phyloP scores from a whole-genome alignment of 257 asterid species.

The Ehretia macrophylla region DNA sequence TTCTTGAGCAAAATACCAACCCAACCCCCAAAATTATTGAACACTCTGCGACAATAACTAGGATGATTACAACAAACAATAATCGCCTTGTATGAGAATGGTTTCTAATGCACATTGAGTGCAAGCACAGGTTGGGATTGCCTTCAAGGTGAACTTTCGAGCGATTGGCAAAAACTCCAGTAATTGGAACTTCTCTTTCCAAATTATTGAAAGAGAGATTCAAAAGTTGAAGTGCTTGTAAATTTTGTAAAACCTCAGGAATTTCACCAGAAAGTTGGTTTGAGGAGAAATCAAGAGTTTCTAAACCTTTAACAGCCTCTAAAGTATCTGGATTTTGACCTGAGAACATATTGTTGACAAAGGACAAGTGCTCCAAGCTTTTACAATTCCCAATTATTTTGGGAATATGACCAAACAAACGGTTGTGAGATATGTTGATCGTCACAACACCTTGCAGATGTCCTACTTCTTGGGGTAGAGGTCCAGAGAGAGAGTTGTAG shows the following conservation, averaged over 20 bases:
- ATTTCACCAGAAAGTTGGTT: slow-evolving; percentile 46
- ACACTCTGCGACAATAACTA: slow-evolving; percentile 5
- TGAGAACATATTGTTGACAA: slow-evolving; percentile 38
- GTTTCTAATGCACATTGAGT: slow-evolving; percentile 9
- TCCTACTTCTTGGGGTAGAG: slow-evolving; percentile 44
- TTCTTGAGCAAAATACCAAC: slow-evolving; percentile 19
- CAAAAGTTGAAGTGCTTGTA: slow-evolving; percentile 20
- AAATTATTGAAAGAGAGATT: slow-evolving; percentile 51
- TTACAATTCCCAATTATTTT: slow-evolving; percentile 30
- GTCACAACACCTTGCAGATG: slow-evolving; percentile 27
- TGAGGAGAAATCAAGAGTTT: slow-evolving; percentile 49
- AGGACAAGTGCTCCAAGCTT: slow-evolving; percentile 27
- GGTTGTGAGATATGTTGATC: slow-evolving; percentile 39
- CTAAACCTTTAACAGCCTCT: slow-evolving; percentile 4
- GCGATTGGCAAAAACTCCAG: slow-evolving; percentile 39
- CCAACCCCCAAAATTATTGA: slow-evolving; percentile 14
- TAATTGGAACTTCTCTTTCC: slow-evolving; percentile 43
- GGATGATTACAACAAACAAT: slow-evolving; percentile 9
- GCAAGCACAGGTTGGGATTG: slow-evolving; percentile 36
- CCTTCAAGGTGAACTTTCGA: slow-evolving; percentile 39
- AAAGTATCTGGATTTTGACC: slow-evolving; percentile 48
- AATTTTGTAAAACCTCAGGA: slow-evolving; percentile 38
- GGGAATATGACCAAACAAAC: slow-evolving; percentile 42
- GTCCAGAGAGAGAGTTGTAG: slow-evolving; percentile 35
- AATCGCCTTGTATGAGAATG: slow-evolving; percentile 7